phyloP scores from a whole-genome alignment of 768 basidiomycete species.

The Lentinula aciculospora region DNA sequence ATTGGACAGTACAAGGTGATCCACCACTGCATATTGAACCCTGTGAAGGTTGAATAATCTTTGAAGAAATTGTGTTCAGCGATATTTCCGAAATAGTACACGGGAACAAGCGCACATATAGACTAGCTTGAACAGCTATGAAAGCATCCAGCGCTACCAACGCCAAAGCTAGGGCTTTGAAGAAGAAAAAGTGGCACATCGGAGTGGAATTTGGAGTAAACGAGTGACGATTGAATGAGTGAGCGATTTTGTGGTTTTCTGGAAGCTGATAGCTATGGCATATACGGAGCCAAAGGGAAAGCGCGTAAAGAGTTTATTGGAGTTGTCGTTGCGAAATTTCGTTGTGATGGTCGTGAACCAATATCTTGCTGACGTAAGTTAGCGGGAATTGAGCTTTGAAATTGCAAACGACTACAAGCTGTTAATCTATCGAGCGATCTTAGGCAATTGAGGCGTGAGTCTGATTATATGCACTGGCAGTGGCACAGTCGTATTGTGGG shows the following conservation, averaged over 20 bases:
- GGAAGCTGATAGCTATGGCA: not conserved
- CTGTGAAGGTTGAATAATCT: not conserved
- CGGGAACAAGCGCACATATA: not conserved
- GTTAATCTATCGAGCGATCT: not conserved
- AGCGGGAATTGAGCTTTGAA: not conserved
- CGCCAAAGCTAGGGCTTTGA: not conserved
- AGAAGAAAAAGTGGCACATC: not conserved
- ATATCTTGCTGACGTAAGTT: not conserved
- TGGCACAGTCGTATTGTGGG: too few species aligned
- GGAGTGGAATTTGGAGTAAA: not conserved
- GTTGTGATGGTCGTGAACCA: conserved; percentile 13
- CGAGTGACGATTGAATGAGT: not conserved
- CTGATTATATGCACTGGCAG: too few species aligned
- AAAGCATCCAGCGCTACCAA: not conserved
- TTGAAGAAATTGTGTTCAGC: not conserved
- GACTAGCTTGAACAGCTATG: not conserved
- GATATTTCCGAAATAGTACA: not conserved
- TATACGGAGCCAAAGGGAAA: not conserved
- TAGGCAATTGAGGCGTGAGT: too few species aligned
- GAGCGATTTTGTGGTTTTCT: not conserved
- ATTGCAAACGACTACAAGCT: not conserved
- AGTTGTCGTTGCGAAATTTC: not conserved
- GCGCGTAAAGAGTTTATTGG: not conserved
- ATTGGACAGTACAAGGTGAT: conserved; percentile 46
- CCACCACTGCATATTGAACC: conserved; percentile 47